Evolutionary conservation across 495 filamentous ascomycete species (phyloP), one percentile per base, ranked within the genome.

Genomic region (Astrothelium macrocarpum): DNA sequence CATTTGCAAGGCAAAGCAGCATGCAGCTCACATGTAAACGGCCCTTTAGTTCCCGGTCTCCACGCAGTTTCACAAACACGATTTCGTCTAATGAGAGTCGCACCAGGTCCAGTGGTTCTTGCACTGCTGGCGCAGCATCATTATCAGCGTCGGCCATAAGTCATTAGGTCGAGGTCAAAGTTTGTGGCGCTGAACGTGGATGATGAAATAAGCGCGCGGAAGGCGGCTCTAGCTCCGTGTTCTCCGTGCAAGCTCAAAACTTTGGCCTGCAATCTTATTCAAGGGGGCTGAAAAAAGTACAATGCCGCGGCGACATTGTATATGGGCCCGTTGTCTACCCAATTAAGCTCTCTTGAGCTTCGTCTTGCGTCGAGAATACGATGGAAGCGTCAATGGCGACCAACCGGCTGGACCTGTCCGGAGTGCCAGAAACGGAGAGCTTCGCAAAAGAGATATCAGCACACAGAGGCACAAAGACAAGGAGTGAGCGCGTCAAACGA

Each of bases 51-150:
- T 99, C 95, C 59, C 94, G 85, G 74, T 97, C 94, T 62, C 94
- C 94, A 68, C 94, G 81, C 34, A 99, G 79, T 82, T 96, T 97
- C 66, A 99, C 93, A 76, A 96, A 96, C 31, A 99, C 94, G 53
- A 92, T 84, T 74, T 99, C 95, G 72, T 96, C 91, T 18, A 99
- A 81, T 65, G 89, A 91, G 58, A 99, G 83, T 59, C 91, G 89
- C 63, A 99, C 94, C 18, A 99, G 85, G 73, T 97, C 95, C 65
- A 99, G 86, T 56, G 92, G 92, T 76, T 95, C 92, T 2, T 89
- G 85, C 42, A 90, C 88, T 59, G 88, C 77, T 43, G 78, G 72
- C 56, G 79, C 72, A 64, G 63, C 28, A 26, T 69, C 67, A 53
- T 71, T 69, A 10, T 36, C 58, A 12, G 56, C 42, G 34, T 71